phyloP scores from a whole-genome alignment of 129 eudicot species.

The Oenanthe sinensis region DNA sequence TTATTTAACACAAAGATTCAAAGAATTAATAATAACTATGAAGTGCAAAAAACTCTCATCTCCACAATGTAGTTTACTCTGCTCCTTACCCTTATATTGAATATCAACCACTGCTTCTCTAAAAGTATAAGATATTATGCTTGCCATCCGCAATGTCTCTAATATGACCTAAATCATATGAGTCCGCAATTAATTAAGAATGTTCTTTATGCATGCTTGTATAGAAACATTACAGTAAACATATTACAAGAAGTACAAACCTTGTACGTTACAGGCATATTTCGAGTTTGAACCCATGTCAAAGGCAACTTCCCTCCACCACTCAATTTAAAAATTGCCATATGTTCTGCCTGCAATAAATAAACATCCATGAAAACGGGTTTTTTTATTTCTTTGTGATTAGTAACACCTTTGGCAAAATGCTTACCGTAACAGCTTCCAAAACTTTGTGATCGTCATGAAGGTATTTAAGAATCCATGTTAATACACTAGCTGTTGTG shows the following conservation, averaged over 20 bases:
- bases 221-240: neutral
- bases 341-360: constrained; percentile 60
- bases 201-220: neutral
- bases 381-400: neutral
- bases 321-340: constrained; percentile 38
- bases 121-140: constrained; percentile 78
- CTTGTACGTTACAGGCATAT: constrained; percentile 61
- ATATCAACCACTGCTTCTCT: constrained; percentile 77
- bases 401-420: neutral
- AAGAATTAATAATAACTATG: too few species aligned
- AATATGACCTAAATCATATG: constrained; percentile 45
- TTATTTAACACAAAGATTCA: neutral
- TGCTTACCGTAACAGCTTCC: constrained; percentile 51
- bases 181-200: constrained; percentile 7
- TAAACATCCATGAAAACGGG: neutral
- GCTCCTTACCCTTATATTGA: constrained; percentile 53
- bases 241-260: constrained; percentile 26
- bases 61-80: neutral
- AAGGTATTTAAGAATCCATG: constrained; percentile 81
- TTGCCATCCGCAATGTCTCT: constrained; percentile 81
- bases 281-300: constrained; percentile 76
- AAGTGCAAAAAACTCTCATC: neutral
- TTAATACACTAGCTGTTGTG: constrained; percentile 80
- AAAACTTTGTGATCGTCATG: constrained; percentile 55
- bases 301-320: constrained; percentile 36